A percentile compares a stretch with the other conserved stretches of the same genome.
phyloP scores from a whole-genome alignment of 2,329 filamentous ascomycete species.

The Phoma sp. region DNA sequence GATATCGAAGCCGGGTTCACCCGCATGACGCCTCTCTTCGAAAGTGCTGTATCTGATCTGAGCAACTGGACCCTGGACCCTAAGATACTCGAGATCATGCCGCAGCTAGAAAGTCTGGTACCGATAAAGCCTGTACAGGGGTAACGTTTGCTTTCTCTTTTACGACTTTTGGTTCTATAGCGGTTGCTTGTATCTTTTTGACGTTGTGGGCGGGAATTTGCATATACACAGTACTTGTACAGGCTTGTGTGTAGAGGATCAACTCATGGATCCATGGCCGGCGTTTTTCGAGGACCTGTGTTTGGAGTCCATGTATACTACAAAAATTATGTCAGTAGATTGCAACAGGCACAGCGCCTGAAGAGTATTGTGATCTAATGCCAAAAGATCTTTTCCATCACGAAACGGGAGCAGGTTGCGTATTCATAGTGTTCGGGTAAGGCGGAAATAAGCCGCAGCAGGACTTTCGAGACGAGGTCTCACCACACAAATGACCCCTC shows the following conservation, averaged over 20 bases:
- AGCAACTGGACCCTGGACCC: slow-evolving; percentile 44
- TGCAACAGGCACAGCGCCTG: neutral
- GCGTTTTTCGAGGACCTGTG: slow-evolving; percentile 5
- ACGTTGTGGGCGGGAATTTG: slow-evolving; percentile 2
- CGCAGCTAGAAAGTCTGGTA: slow-evolving; percentile 40
- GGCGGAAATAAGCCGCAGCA: slow-evolving; percentile 18
- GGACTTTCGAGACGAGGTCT: slow-evolving; percentile 9
- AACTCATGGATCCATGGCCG: neutral
- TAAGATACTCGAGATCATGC: slow-evolving; percentile 42
- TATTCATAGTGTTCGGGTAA: slow-evolving; percentile 9
- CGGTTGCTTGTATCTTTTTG: slow-evolving; percentile 2
- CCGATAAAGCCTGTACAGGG: slow-evolving; percentile 27
- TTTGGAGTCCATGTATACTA: slow-evolving; percentile 2
- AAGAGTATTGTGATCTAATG: neutral
- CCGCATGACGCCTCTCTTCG: slow-evolving; percentile 42
- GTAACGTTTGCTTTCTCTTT: neutral
- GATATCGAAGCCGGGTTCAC: slow-evolving; percentile 44
- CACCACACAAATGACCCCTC: slow-evolving; percentile 16
- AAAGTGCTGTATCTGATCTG: slow-evolving; percentile 39
- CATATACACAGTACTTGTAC: slow-evolving; percentile 4
- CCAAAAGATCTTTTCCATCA: neutral
- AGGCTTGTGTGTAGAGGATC: neutral
- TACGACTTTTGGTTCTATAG: neutral
- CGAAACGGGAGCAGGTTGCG: slow-evolving; percentile 3
- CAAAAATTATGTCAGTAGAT: neutral